Evolutionary conservation across 805 yeast species (phyloP), one percentile per base, ranked within the genome.

Genomic region (Candida coleopterorum): DNA sequence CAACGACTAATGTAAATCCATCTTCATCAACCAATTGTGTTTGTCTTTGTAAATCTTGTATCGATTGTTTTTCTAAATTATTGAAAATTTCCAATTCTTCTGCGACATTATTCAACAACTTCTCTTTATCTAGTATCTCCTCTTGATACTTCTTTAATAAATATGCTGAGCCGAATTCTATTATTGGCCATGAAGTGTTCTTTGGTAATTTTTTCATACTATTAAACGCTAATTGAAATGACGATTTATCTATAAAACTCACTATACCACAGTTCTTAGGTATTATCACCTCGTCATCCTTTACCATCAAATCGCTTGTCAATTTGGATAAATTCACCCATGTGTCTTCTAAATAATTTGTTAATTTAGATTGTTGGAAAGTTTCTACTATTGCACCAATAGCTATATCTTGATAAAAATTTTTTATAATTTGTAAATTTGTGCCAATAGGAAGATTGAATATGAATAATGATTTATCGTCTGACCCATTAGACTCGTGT

Each of bases 1-100:
- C 87, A 15, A 88, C 95, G 29, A 89, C 97, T 52, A 85, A 64
- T 1, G 95, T 87, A 62, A 89, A 89, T 2, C 97, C 97, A 56
- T 89, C 97, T 45, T 84, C 96, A 56, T 89, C 97, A 3, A 88
- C 93, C 22, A 75, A 50, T 30, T 75, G 70, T 18, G 74, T 71
- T 64, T 77, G 77, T 9, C 67, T 67, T 38, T 71, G 70, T 34
- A 81, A 57, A 32, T 72, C 74, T 25, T 77, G 79, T 20, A 67
- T 65, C 2, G 79, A 76, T 41, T 72, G 76, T 42, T 70, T 71
- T 55, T 90, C 97, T 18, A 79, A 75, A 38, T 69, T 61, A 48
- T 82, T 85, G 59, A 88, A 90, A 9, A 75, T 75, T 20, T 60
- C 61, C 69, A 90, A 71, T 16, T 81, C 74, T 25, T 68, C 65